Percentiles rank a stretch among this genome's conserved stretches.
Conservation (phyloP, 2,329 filamentous ascomycete genomes). For the Apiospora aurea region DNA sequence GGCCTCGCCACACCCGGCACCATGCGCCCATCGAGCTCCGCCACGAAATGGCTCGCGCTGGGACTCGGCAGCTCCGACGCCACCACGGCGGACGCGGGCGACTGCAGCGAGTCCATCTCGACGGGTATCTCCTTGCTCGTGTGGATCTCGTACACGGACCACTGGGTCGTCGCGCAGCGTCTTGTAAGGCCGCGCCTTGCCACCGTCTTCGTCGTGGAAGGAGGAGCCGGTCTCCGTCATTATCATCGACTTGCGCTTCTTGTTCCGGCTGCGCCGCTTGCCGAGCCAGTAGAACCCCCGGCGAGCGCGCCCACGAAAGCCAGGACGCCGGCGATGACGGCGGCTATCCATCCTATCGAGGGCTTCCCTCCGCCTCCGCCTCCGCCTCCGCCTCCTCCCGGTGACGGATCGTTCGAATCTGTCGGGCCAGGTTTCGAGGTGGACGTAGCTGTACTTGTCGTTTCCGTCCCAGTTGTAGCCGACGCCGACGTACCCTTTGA, state of each 20-base stretch:
- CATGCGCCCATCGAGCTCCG: slow-evolving; percentile 5
- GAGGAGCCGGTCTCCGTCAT: background rate
- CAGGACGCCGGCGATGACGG: background rate
- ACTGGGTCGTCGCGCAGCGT: background rate
- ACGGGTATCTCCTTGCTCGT: background rate
- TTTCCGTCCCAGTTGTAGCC: background rate
- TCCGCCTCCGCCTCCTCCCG: background rate
- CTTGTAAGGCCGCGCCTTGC: background rate
- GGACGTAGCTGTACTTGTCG: background rate
- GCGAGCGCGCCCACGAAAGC: background rate
- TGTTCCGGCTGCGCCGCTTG: background rate
- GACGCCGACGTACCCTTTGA: background rate
- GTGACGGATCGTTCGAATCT: background rate
- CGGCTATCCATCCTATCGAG: background rate
- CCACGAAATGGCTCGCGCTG: background rate
- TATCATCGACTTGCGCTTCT: background rate
- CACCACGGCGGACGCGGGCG: background rate
- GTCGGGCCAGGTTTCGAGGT: background rate
- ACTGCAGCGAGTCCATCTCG: background rate
- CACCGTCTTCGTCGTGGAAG: background rate
- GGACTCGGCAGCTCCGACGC: background rate
- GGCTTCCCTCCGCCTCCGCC: background rate
- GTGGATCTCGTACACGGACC: background rate
- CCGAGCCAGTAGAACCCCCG: slow-evolving; percentile 1
- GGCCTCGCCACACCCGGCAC: background rate